Evolutionary conservation across 345 rosid species (phyloP).

Genomic region (Murraya koenigii): DNA sequence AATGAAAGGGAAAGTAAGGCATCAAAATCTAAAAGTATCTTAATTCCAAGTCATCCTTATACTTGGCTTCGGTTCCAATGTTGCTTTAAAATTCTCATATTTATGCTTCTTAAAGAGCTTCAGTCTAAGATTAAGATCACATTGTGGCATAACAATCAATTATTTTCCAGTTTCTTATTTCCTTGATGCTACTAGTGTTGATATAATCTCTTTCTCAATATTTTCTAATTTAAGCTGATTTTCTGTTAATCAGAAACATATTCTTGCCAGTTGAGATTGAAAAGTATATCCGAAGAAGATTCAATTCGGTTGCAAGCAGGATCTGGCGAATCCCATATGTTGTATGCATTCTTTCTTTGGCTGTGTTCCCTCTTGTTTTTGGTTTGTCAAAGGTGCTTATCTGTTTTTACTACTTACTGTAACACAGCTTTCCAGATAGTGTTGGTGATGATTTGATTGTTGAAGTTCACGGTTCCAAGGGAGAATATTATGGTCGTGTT

Average conservation of each 20-base stretch:
- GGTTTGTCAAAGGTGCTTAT: neutral
- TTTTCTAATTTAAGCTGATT: slow-evolving; percentile 14
- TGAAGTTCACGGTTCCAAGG: slow-evolving; percentile 84
- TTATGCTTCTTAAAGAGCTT: neutral
- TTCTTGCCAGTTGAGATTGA: slow-evolving; percentile 65
- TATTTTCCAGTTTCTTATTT: neutral
- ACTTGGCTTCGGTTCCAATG: neutral
- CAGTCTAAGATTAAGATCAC: neutral
- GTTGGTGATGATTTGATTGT: slow-evolving; percentile 81
- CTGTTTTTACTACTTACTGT: slow-evolving; percentile 14
- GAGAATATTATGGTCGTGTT: slow-evolving; percentile 74
- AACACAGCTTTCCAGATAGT: slow-evolving; percentile 84
- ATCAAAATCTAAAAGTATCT: neutral
- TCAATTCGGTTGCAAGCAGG: slow-evolving; percentile 78
- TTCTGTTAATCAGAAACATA: slow-evolving; percentile 60
- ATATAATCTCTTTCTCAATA: neutral
- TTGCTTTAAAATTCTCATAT: neutral
- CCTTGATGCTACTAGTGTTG: neutral
- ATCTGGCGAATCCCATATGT: slow-evolving; percentile 74
- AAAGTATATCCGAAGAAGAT: slow-evolving; percentile 85
- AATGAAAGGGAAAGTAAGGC: neutral
- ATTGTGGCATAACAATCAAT: neutral
- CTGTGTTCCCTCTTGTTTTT: slow-evolving; percentile 9
- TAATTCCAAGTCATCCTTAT: neutral
- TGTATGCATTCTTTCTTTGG: slow-evolving; percentile 49